A percentile compares a stretch with the other conserved stretches of the same genome.
Evolutionary conservation across 1,284 basidiomycete genomes (phyloP).

Genomic region (Melampsora abietis-canadensis): DNA sequence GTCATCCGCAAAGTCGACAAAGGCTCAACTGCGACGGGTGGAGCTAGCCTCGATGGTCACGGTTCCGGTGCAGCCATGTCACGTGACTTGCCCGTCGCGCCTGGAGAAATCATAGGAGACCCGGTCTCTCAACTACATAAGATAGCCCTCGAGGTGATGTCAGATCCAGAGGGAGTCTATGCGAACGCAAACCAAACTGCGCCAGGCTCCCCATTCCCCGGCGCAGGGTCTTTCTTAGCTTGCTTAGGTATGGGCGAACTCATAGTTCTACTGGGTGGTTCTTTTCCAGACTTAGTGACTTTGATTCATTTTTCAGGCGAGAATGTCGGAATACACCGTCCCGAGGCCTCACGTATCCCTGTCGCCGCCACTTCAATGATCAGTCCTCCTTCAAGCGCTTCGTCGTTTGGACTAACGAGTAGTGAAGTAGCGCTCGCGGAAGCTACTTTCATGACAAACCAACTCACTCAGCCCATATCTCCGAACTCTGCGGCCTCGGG

Average conservation of each 20-base stretch:
- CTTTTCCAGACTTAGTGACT: background rate
- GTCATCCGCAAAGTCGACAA: conserved; percentile 91
- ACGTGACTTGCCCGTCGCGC: conserved; percentile 49
- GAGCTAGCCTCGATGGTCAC: conserved; percentile 67
- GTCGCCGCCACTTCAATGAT: conserved; percentile 8
- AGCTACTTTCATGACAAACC: conserved; percentile 8
- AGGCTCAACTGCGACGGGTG: conserved; percentile 82
- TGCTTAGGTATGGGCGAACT: conserved; percentile 46
- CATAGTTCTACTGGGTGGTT: conserved; percentile 7
- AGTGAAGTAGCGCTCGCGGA: conserved; percentile 27
- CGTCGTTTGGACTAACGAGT: conserved; percentile 19
- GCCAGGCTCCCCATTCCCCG: conserved; percentile 20
- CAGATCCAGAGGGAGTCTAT: conserved; percentile 8
- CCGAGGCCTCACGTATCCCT: conserved; percentile 23
- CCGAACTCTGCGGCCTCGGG: background rate
- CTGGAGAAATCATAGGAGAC: conserved; percentile 84
- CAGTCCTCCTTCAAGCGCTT: conserved; percentile 39
- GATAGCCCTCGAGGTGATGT: conserved; percentile 16
- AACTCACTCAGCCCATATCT: conserved; percentile 16
- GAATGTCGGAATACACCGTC: conserved; percentile 15
- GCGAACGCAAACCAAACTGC: conserved; percentile 15
- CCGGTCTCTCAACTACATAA: conserved; percentile 90
- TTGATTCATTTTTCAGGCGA: background rate
- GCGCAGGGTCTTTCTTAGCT: conserved; percentile 43
- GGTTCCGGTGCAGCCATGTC: background rate